Evolutionary conservation across 768 basidiomycete genomes (phyloP), one percentile per base, ranked within the genome.

Genomic region (Boletus rubroflammeus): DNA sequence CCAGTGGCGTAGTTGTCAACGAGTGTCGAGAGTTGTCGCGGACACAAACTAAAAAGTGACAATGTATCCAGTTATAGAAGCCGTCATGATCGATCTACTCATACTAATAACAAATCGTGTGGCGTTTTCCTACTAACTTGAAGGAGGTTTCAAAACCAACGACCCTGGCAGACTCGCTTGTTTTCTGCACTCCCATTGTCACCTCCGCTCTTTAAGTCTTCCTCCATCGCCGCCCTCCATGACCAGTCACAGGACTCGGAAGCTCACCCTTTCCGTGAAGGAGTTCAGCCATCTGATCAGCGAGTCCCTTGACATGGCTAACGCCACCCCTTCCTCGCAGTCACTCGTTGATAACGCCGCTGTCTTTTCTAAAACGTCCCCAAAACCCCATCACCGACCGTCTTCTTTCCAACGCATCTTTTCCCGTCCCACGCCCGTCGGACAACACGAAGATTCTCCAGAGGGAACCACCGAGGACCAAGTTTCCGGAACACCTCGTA

Each of bases 261-360:
- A 65, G 49, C 40, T 58, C 52, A 68, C 70, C 23, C 57, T 69
- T 51, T 54, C 68, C 4, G 35, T 72, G 49, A 68, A 53, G 42
- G 70, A 70, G 59, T 72, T 72, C 38, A 72, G 65, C 56, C 69
- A 68, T 54, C 64, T 72, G 61, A 59, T 72, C 55, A 58, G 61
- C 62, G 70, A 70, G 62, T 71, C 70, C 19, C 62, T 68, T 13
- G 69, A 72, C 52, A 35, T 62, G 25, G 42, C 53, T 15, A 42
- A 50, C 32, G 32, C 35, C 46, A 7, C 29, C 53, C 39, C 43
- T 25, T 45, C 53, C 54, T 28, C 61, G 5, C 60, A 60, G 35
- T 49, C 68, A 31, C 11, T 69, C 70, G 10, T 65, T 67, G 52
- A 62, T 28, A 32, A 55, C 25, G 53, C 49, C 28, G 25, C 66